Evolutionary conservation across 441 rosid genomes (phyloP).

Genomic region (Syzygium malaccense): DNA sequence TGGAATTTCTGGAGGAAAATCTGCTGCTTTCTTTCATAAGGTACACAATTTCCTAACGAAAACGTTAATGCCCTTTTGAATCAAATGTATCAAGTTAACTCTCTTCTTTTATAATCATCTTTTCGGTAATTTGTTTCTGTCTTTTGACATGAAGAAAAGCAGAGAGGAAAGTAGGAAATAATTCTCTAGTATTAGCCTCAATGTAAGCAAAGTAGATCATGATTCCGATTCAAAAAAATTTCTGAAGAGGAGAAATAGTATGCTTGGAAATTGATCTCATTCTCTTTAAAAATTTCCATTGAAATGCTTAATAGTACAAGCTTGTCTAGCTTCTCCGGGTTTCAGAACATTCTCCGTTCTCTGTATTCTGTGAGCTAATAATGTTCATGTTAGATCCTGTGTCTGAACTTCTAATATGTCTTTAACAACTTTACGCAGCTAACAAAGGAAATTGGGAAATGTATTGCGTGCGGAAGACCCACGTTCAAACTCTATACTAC

Average conservation of each 20-base stretch:
- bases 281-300: neutral
- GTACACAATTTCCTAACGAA: neutral
- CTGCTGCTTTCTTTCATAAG: slow-evolving; percentile 17
- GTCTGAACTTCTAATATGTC: neutral
- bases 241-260: neutral
- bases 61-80: neutral
- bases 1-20: neutral
- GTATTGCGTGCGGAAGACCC: slow-evolving; percentile 3
- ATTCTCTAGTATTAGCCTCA: neutral
- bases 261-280: neutral
- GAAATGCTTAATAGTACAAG: neutral
- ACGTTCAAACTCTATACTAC: slow-evolving; percentile 15
- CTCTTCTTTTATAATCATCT: neutral
- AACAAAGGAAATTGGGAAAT: neutral
- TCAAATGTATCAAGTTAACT: neutral
- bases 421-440: neutral
- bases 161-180: neutral
- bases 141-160: neutral
- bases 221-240: neutral
- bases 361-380: neutral
- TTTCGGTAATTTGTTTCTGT: neutral
- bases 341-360: neutral
- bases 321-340: neutral
- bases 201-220: neutral
- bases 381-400: neutral